phyloP scores from a whole-genome alignment of 352 stramenopile species.

The Phytophthora melonis region DNA sequence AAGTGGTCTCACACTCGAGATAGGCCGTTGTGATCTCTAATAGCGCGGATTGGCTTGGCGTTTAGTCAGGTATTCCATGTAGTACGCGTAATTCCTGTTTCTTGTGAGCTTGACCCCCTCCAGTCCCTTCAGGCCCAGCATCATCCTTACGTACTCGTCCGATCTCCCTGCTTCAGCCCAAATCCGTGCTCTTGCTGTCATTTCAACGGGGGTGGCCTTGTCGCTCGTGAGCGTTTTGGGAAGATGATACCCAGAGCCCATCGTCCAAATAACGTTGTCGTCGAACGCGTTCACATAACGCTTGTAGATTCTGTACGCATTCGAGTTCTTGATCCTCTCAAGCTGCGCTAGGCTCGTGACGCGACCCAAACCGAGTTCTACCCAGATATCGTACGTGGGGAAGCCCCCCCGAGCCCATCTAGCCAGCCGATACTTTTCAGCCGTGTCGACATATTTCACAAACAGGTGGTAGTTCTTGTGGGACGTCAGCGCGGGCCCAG shows the following conservation, averaged over 20 bases:
- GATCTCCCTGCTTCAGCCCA: not conserved
- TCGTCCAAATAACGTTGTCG: not conserved
- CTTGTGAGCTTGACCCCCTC: not conserved
- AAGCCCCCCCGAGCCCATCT: not conserved
- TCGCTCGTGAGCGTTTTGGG: not conserved
- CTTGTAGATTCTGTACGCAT: not conserved
- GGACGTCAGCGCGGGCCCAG: not conserved
- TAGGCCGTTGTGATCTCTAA: too few species aligned
- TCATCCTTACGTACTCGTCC: not conserved
- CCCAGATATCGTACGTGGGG: not conserved
- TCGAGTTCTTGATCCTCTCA: not conserved
- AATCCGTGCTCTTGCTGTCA: slow-evolving; percentile 2
- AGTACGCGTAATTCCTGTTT: not conserved
- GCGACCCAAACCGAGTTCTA: not conserved
- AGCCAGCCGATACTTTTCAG: not conserved
- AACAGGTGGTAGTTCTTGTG: not conserved
- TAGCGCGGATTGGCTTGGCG: too few species aligned
- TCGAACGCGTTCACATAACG: slow-evolving; percentile 3
- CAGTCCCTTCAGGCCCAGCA: not conserved
- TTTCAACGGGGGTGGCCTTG: not conserved
- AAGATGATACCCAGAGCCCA: not conserved
- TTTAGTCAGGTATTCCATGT: not conserved
- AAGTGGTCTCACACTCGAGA: too few species aligned
- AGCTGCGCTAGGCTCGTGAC: not conserved
- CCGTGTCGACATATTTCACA: not conserved